Percentiles rank a stretch among this genome's conserved stretches.
Evolutionary conservation across 495 filamentous ascomycete genomes (phyloP).

Genomic region (Amniculicola lignicola): DNA sequence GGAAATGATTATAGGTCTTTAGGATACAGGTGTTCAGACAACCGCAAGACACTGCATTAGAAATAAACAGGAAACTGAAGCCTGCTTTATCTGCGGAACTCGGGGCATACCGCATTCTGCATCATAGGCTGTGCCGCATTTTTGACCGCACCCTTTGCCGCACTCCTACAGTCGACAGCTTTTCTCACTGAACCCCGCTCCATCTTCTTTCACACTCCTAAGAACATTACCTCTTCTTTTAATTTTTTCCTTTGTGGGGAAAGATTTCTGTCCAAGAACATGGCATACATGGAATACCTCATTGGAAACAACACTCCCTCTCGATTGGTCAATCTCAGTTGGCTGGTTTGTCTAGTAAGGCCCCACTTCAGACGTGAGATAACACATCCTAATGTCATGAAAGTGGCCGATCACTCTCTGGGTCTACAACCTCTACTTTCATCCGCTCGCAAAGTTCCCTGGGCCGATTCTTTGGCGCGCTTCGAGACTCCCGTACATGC

Average conservation of each 20-base stretch:
- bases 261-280: too few species aligned
- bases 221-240: too few species aligned
- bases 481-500: slow-evolving; percentile 23
- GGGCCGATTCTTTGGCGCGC: neutral
- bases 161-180: too few species aligned
- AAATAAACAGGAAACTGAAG: too few species aligned
- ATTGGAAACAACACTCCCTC: neutral
- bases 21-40: slow-evolving; percentile 51
- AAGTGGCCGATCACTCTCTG: neutral
- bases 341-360: neutral
- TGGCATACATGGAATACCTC: neutral
- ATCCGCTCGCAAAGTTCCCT: slow-evolving; percentile 9
- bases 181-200: too few species aligned
- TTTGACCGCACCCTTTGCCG: too few species aligned
- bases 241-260: too few species aligned
- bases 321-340: neutral
- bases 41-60: slow-evolving; percentile 38
- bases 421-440: slow-evolving; percentile 8
- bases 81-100: too few species aligned
- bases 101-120: too few species aligned
- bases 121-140: too few species aligned
- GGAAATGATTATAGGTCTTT: slow-evolving; percentile 53
- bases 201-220: too few species aligned
- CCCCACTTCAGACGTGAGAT: neutral
- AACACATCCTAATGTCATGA: neutral